These are phyloP conservation scores for Cryptosporidium canis DNA, from an alignment of 169 alveolate species.

Conservation along the genomic window DNA sequence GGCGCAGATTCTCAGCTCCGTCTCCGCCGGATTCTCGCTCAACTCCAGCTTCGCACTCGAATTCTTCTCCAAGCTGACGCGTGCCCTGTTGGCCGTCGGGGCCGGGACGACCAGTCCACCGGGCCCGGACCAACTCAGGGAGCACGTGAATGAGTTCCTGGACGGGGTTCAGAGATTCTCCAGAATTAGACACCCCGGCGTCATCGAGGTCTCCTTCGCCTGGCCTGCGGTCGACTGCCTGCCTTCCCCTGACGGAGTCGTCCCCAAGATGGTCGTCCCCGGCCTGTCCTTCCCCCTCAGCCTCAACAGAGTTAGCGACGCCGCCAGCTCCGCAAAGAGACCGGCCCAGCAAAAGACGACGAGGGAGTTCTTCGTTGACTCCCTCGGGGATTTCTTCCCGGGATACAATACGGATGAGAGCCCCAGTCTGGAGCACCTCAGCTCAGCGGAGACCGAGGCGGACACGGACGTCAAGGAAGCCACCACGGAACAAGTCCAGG, in stretches of 20 bases:
- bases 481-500: background rate
- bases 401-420: background rate
- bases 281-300: conserved; percentile 37
- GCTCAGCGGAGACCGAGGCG: background rate
- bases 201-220: background rate
- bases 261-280: background rate
- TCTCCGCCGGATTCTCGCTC: background rate
- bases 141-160: background rate
- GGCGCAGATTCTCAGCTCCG: background rate
- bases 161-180: background rate
- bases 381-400: background rate
- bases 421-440: background rate
- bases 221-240: conserved; percentile 33
- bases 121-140: background rate
- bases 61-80: background rate
- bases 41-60: background rate
- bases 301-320: background rate
- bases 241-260: background rate
- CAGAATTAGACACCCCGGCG: conserved; percentile 12
- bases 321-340: background rate
- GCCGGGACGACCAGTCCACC: background rate
- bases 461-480: background rate
- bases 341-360: background rate
- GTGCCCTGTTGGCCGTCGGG: background rate
- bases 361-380: background rate